A percentile compares a stretch with the other conserved stretches of the same genome.
These are phyloP conservation scores for Talaromyces atroroseus DNA, from an alignment of 2,329 filamentous ascomycete genomes.

Conservation along the genomic window DNA sequence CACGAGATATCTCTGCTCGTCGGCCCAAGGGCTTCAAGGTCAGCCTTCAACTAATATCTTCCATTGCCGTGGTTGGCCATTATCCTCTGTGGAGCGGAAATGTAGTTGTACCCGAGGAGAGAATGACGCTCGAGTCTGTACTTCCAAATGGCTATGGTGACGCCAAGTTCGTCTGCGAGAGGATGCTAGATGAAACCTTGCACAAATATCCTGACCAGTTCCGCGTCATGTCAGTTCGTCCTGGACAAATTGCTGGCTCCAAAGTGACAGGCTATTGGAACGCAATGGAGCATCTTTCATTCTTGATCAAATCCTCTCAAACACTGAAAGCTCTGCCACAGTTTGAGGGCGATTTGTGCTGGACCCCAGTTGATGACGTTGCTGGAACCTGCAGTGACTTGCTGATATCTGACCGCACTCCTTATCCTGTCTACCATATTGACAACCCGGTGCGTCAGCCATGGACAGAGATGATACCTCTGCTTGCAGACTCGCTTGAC, in stretches of 20 bases:
- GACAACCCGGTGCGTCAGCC: constrained; percentile 42
- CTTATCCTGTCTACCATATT: constrained; percentile 40
- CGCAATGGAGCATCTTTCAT: constrained; percentile 46
- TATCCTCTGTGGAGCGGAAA: constrained; percentile 22
- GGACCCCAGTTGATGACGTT: constrained; percentile 44
- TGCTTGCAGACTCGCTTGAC: constrained; percentile 31
- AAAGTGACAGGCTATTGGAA: constrained; percentile 52
- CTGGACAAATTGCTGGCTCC: constrained; percentile 52
- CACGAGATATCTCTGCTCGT: constrained; percentile 27
- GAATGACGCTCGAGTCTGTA: constrained; percentile 34
- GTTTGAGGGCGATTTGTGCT: constrained; percentile 37
- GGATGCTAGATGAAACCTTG: constrained; percentile 46
- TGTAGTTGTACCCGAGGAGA: constrained; percentile 40
- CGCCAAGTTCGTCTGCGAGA: constrained; percentile 49
- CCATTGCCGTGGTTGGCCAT: constrained; percentile 36
- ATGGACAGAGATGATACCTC: constrained; percentile 33
- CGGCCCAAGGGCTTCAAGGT: constrained; percentile 18
- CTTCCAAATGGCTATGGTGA: constrained; percentile 49
- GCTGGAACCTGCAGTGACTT: constrained; percentile 33
- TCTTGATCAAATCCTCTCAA: constrained; percentile 48
- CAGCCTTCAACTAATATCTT: constrained; percentile 40
- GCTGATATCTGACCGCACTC: constrained; percentile 16
- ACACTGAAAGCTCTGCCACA: constrained; percentile 40
- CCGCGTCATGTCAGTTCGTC: constrained; percentile 40
- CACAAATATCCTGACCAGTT: constrained; percentile 40